Evolutionary conservation across 768 basidiomycete species (phyloP).

Genomic region (Tulasnella sp.): DNA sequence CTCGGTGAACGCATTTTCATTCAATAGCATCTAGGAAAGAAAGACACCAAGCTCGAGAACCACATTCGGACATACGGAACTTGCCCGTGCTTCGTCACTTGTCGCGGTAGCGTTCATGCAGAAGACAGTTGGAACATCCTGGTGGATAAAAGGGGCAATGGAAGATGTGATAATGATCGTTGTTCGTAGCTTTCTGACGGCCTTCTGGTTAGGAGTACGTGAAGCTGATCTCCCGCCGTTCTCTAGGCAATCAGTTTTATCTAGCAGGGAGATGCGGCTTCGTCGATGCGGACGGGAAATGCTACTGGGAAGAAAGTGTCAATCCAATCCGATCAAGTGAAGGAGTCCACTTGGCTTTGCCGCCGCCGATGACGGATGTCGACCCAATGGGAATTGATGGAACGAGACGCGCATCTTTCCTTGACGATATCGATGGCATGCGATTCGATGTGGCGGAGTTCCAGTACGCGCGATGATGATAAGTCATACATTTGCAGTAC

Average conservation of each 20-base stretch:
- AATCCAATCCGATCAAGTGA: not conserved
- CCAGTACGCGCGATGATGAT: not conserved
- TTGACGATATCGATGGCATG: not conserved
- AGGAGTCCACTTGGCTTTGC: not conserved
- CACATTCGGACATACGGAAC: constrained; percentile 1
- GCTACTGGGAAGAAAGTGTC: not conserved
- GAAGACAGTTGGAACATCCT: constrained; percentile 2
- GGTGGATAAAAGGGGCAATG: not conserved
- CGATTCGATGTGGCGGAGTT: not conserved
- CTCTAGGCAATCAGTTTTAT: not conserved
- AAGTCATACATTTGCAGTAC: no score
- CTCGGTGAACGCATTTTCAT: not conserved
- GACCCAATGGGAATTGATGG: not conserved
- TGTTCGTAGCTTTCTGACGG: not conserved
- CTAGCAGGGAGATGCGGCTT: not conserved
- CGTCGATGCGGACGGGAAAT: not conserved
- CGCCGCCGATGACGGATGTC: not conserved
- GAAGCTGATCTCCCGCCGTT: not conserved
- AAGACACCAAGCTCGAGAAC: not conserved
- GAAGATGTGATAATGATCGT: constrained; percentile 1
- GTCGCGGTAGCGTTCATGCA: not conserved
- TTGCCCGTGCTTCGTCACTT: not conserved
- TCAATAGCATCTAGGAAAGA: not conserved
- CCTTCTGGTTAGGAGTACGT: not conserved
- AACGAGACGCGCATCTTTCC: not conserved